Evolutionary conservation across 805 yeast species (phyloP), one percentile per base, ranked within the genome.

Genomic region (Barnettozyma sucrosica): DNA sequence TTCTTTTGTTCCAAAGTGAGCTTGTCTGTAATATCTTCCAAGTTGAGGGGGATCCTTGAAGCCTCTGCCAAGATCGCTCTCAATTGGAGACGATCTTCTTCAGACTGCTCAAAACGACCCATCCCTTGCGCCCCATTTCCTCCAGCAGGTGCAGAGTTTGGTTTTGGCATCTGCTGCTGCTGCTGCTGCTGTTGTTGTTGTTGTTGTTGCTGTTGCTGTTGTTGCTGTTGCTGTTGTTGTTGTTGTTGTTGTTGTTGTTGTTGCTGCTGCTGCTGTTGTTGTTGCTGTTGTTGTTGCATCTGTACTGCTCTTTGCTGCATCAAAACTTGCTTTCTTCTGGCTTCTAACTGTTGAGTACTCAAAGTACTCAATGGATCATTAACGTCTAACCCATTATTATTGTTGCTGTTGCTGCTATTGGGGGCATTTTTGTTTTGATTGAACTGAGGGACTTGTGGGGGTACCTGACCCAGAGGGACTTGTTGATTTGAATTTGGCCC

Each of bases 31-130:
- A 85, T 74, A 57, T 85, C 86, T 47, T 80, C 79, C 49, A 87
- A 64, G 37, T 80, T 77, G 34, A 86, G 76, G 10, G 87, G 84
- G 43, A 81, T 79, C 23, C 77, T 70, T 0, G 85, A 71, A 2
- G 85, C 89, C 51, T 85, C 95, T 30, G 79, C 83, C 48, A 81
- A 74, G 38, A 89, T 75, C 48, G 74, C 75, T 50, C 81, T 76
- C 51, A 89, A 72, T 49, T 72, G 77, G 51, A 72, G 66, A 71
- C 79, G 79, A 71, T 77, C 86, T 52, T 78, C 88, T 36, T 76
- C 85, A 19, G 83, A 66, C 33, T 39, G 41, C 16, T 23, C 41
- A 21, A 37, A 37, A 23, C 41, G 41, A 19, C 37, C 37, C 37
- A 34, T 34, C 4, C 37, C 37, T 18, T 46, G 69, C 61, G 80